phyloP scores from a whole-genome alignment of 2,329 filamentous ascomycete genomes.

The Paradendryphiella salina region DNA sequence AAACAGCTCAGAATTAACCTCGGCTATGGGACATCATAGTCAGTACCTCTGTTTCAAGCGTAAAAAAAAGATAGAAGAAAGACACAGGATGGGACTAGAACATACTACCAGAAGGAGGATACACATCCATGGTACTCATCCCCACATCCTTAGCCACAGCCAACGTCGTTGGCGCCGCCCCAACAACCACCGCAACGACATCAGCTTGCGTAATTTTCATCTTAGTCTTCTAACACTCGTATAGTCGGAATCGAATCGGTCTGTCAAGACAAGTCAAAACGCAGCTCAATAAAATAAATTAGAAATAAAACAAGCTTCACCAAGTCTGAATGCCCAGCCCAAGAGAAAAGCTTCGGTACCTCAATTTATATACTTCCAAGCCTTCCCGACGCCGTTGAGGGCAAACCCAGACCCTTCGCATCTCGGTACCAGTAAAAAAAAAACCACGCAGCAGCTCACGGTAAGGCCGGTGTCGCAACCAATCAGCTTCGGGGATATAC shows the following conservation, averaged over 20 bases:
- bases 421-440: background rate
- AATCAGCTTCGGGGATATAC: background rate
- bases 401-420: no score
- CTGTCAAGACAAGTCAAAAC: no score
- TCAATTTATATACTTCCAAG: background rate
- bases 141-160: conserved; percentile 24
- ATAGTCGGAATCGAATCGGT: no score
- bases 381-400: no score
- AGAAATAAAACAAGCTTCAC: background rate
- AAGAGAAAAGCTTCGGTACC: background rate
- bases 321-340: background rate
- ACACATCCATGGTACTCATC: conserved; percentile 22
- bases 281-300: background rate
- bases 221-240: conserved; percentile 1
- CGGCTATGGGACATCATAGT: conserved; percentile 18
- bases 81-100: background rate
- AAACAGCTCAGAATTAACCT: conserved; percentile 29
- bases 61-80: background rate
- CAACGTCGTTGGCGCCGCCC: conserved; percentile 21
- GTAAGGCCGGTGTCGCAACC: background rate
- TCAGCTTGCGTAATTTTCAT: conserved; percentile 10
- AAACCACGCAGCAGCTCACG: background rate
- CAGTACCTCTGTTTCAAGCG: background rate
- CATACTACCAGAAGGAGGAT: conserved; percentile 34
- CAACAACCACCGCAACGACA: conserved; percentile 17